Evolutionary conservation across 2,329 filamentous ascomycete species (phyloP).

Genomic region (Apiospora phragmitis): DNA sequence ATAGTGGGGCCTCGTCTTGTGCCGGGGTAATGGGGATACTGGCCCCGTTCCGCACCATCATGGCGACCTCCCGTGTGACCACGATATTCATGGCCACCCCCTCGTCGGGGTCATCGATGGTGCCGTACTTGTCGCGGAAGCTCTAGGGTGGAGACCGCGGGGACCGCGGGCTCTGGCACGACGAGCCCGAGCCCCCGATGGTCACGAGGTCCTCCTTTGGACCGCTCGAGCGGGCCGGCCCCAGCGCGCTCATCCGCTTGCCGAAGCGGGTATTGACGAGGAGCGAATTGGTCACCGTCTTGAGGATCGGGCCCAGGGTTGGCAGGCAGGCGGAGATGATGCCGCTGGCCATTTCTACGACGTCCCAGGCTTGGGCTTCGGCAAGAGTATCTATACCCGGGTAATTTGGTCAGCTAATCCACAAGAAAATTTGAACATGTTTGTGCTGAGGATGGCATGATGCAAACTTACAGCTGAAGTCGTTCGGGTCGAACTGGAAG

Average conservation of each 20-base stretch:
- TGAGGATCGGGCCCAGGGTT: slow-evolving; percentile 11
- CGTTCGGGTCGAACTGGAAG: neutral
- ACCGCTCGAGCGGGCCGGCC: neutral
- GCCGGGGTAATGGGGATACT: neutral
- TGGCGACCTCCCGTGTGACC: neutral
- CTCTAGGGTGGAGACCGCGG: neutral
- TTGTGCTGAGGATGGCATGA: neutral
- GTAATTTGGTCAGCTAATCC: no score
- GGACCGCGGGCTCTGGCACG: neutral
- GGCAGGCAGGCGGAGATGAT: slow-evolving; percentile 9
- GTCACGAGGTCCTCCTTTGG: slow-evolving; percentile 5
- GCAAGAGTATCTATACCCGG: neutral
- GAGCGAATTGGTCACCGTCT: slow-evolving; percentile 48
- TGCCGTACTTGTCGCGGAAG: neutral
- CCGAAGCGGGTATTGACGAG: neutral
- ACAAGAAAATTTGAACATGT: no score
- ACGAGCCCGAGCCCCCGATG: slow-evolving; percentile 2
- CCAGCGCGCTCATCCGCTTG: neutral
- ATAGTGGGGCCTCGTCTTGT: neutral
- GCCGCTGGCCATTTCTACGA: slow-evolving; percentile 7
- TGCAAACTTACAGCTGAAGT: neutral
- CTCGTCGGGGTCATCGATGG: neutral
- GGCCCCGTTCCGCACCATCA: neutral
- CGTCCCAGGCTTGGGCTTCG: slow-evolving; percentile 4
- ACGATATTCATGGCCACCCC: neutral